Evolutionary conservation across 345 rosid genomes (phyloP).

Genomic region (Eucalyptus virginea): DNA sequence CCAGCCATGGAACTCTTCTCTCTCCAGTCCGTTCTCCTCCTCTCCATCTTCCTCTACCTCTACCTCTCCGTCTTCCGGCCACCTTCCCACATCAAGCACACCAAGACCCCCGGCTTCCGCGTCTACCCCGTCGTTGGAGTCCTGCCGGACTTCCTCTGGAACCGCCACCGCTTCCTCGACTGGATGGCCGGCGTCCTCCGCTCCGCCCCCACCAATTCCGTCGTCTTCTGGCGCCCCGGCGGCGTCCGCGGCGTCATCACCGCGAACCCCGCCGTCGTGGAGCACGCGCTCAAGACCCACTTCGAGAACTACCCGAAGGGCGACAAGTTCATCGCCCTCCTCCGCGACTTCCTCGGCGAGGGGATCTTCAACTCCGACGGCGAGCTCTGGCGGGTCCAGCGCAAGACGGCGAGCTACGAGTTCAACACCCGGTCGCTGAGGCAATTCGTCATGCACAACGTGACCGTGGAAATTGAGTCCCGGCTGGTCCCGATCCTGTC

Average conservation of each 20-base stretch:
- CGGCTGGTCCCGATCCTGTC: conserved; percentile 14
- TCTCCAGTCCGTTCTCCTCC: conserved; percentile 1
- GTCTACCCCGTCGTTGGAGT: conserved; percentile 17
- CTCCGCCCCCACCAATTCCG: conserved; percentile 7
- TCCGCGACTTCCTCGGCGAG: conserved; percentile 25
- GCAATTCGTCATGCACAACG: conserved; percentile 15
- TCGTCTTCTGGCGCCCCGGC: conserved; percentile 9
- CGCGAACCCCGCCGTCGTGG: conserved; percentile 18
- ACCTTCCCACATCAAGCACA: background rate
- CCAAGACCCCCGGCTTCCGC: conserved; percentile 10
- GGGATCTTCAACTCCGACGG: conserved; percentile 42
- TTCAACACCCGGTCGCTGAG: conserved; percentile 28
- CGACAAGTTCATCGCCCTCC: background rate
- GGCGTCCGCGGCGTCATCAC: conserved; percentile 16
- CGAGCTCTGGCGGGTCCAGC: conserved; percentile 21
- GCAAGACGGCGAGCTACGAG: conserved; percentile 33
- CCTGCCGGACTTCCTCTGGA: conserved; percentile 18
- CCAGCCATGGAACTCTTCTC: conserved; percentile 11
- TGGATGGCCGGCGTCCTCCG: conserved; percentile 20
- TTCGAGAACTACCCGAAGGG: conserved; percentile 39
- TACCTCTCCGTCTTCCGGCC: background rate
- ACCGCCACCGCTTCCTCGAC: conserved; percentile 28
- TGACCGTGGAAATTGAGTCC: conserved; percentile 7
- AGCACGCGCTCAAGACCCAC: conserved; percentile 25
- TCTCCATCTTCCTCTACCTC: background rate